Base-by-base conservation (phyloP, 495 filamentous ascomycete genomes). In the Penicillium goetzii region DNA sequence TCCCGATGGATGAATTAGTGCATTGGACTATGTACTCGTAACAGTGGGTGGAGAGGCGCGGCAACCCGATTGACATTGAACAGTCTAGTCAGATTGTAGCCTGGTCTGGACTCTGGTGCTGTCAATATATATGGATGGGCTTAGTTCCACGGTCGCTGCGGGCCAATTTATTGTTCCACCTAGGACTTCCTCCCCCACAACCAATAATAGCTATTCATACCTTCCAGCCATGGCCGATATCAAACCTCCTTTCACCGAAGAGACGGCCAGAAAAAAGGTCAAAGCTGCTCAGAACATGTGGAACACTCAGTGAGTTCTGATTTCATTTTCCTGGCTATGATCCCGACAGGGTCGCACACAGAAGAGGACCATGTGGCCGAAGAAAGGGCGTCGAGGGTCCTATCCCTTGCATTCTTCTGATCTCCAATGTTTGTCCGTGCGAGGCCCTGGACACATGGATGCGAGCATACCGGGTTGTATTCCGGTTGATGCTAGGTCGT, bases 251-350 rank as follows among this genome's bases (percentile, higher is more conserved):
- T 96, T 96, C 77, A 95, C 90, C 5, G 75, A 76, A 28, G 87
- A 90, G 66, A 90, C 88, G 0, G 92, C 92, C 5, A 77, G 77
- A 26, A 76, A 83, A 59, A 96, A 96, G 72, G 92, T 96, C 61
- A 97, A 97, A 76, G 86, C 87, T 7, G 92, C 89, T 0, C 93
- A 97, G 76, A 80, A 89, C 62, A 81, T 91, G 19, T 96, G 92
- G 93, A 96, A 97, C 70, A 92, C 90, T 3, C 85, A 81, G 88
- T 92, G 73, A 71, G 75, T 65, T 38, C 33, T 43, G 30, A 36
- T 38, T 45, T 53, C 14, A 53, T 56, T 61, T 33, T 55, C 21
- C 7, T 55, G 40, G 26, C 45, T 7, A 4, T 4, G 14, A 51
- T 26, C 30, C 34, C 53, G 3, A 36, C n/a, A 17, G 36, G 4